Evolutionary conservation across 176 grass and related monocot species (phyloP).

Genomic region (Hordeum marinum): DNA sequence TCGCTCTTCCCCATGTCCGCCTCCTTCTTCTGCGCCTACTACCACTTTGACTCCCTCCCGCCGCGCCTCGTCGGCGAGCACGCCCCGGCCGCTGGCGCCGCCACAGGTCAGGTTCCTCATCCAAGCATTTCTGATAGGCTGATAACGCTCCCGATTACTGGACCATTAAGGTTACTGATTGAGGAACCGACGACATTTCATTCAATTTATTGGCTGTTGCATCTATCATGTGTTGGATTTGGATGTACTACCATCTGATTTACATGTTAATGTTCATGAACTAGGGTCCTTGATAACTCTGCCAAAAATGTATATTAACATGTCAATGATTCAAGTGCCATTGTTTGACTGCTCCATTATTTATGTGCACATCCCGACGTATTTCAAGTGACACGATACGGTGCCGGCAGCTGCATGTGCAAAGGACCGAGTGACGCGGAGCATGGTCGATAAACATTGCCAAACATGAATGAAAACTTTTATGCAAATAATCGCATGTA

Average conservation of each 20-base stretch:
- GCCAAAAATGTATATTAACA: background rate
- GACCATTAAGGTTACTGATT: background rate
- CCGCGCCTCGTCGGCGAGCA: background rate
- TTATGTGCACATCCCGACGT: background rate
- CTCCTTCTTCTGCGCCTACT: slow-evolving; percentile 39
- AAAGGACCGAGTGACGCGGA: background rate
- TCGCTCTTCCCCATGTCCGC: slow-evolving; percentile 52
- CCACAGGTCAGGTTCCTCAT: slow-evolving; percentile 8
- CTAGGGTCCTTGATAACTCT: background rate
- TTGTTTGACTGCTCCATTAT: background rate
- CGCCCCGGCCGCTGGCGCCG: background rate
- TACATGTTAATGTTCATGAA: background rate
- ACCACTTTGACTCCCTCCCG: slow-evolving; percentile 28
- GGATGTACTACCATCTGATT: too few relatives aligned
- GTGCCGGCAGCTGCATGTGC: background rate
- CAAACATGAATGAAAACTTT: background rate
- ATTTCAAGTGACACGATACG: background rate
- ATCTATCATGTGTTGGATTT: background rate
- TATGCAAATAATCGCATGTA: background rate
- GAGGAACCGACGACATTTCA: background rate
- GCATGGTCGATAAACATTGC: background rate
- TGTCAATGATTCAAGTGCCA: background rate
- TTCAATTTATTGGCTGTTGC: background rate
- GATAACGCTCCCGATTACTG: background rate
- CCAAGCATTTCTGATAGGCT: background rate